A percentile compares a stretch with the other conserved stretches of the same genome.
Conservation (phyloP, 2,329 filamentous ascomycete genomes). For the Pyrenophora teres region DNA sequence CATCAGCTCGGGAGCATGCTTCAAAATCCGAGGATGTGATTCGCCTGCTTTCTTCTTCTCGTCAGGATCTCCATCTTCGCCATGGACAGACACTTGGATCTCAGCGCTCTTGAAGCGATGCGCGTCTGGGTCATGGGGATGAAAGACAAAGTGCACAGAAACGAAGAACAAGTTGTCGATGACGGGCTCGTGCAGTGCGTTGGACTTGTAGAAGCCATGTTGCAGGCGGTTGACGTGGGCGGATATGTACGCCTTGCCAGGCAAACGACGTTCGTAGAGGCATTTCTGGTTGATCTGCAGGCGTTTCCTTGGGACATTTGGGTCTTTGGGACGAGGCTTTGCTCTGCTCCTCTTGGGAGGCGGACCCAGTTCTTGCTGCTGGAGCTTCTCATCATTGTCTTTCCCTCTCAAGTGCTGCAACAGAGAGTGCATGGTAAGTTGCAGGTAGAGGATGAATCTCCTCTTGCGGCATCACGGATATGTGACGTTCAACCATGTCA, state of each 20-base stretch:
- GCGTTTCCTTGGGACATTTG: constrained; percentile 32
- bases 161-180: constrained; percentile 55
- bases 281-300: constrained; percentile 46
- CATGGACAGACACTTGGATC: constrained; percentile 49
- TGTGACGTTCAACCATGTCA: neutral
- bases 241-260: constrained; percentile 55
- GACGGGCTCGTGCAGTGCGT: constrained; percentile 49
- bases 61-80: constrained; percentile 17
- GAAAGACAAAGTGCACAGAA: constrained; percentile 57
- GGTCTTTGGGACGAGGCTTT: constrained; percentile 23
- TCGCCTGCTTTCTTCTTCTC: constrained; percentile 12
- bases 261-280: constrained; percentile 56
- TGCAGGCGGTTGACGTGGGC: constrained; percentile 58
- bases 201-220: constrained; percentile 54
- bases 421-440: constrained; percentile 16
- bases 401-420: constrained; percentile 12
- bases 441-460: neutral
- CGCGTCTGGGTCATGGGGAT: constrained; percentile 48
- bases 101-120: constrained; percentile 57
- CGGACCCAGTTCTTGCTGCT: neutral
- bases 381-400: constrained; percentile 1
- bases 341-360: constrained; percentile 14
- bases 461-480: neutral
- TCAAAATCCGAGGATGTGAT: constrained; percentile 51
- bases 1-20: constrained; percentile 57